Conservation (phyloP, 805 yeast species). For the Millerozyma miso region DNA sequence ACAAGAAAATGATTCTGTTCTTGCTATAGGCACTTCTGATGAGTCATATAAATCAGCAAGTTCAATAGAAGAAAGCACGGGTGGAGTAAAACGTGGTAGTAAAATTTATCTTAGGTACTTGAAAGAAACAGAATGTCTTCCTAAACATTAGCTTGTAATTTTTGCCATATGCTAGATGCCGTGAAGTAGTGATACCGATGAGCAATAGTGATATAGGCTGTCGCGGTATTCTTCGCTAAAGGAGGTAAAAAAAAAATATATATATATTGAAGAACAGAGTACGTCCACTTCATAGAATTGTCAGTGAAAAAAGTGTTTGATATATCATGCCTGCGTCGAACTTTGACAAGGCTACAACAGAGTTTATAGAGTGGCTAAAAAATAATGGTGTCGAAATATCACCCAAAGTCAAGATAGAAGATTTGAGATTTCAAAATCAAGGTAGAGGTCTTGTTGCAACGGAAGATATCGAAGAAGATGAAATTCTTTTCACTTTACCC, state of each 20-base stretch:
- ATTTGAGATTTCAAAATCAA: constrained; percentile 53
- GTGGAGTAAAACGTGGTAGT: constrained; percentile 14
- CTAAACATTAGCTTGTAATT: neutral
- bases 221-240: too few species aligned
- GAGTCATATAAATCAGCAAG: constrained; percentile 31
- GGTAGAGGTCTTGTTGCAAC: constrained; percentile 77
- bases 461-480: constrained; percentile 57
- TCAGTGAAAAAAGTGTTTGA: too few species aligned
- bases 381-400: constrained; percentile 43
- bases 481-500: constrained; percentile 68
- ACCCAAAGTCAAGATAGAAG: constrained; percentile 55
- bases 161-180: too few species aligned
- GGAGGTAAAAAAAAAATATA: too few species aligned
- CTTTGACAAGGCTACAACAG: constrained; percentile 11
- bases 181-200: too few species aligned
- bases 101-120: constrained; percentile 14
- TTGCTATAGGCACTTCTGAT: constrained; percentile 41
- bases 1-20: constrained; percentile 11
- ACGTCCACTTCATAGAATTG: too few species aligned
- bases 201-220: too few species aligned
- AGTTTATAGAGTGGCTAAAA: constrained; percentile 26
- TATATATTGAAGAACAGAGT: too few species aligned
- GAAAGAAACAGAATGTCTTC: neutral
- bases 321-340: neutral
- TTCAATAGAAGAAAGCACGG: constrained; percentile 7